Evolutionary conservation across 345 rosid species (phyloP), one percentile per base, ranked within the genome.

Genomic region (Moricandia moricandioides): DNA sequence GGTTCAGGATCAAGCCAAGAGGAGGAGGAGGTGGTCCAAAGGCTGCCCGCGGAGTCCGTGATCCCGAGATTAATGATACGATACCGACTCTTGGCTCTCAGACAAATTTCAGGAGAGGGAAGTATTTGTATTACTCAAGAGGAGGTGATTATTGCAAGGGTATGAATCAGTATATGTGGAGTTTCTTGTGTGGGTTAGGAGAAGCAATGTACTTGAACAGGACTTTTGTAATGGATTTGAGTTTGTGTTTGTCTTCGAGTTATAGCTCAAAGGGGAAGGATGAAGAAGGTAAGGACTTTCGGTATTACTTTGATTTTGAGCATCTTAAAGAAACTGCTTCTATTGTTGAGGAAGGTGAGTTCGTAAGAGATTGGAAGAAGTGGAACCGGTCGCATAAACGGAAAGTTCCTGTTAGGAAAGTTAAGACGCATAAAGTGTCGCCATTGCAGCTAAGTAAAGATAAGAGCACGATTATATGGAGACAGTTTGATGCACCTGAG

Each of bases 131-230:
- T 83, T 95, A 95, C 75, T 89, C 97, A 0, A 80, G 96, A 1
- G 99, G 96, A 49, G 96, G 96, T 1, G 97, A 95, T 82, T 89
- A 92, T 67, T 95, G 99, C 62, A 90, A 90, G 70, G 97, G 97
- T 21, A 95, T 95, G 99, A 95, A 95, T 82, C 99, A 90, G 37
- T 88, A 88, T 72, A 55, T 86, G 82, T 92, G 99, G 99, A 92
- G 97, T 81, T 92, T 90, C 88, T 80, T 95, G 80, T 92, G 97
- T 81, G 99, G 93, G 8, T 80, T 95, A 62, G 97, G 99, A 6
- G 99, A 92, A 80, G 96, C 99, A 0, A 86, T 89, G 93, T 95
- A 86, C 69, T 84, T 95, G 83, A 95, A 95, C 68, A 70, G 99
- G 69, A 90, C 97, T 1, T 90, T 92, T 69, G 99, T 95, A 51